Conservation (phyloP, 768 basidiomycete genomes). For the Pleurotus ostreatus region DNA sequence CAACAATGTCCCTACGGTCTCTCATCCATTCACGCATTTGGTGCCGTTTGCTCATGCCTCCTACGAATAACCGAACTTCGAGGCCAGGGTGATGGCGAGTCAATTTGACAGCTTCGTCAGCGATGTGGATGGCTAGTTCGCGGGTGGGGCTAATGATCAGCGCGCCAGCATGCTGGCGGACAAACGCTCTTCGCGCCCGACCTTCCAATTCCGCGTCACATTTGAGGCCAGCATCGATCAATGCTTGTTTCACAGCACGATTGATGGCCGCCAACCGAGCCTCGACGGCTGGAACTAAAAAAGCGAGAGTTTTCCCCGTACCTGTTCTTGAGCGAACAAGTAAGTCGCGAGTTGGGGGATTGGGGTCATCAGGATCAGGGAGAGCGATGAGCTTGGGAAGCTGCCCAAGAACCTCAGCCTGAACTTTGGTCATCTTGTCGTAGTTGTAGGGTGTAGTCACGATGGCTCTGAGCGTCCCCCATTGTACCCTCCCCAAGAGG, state of each 20-base stretch:
- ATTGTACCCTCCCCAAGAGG: conserved; percentile 34
- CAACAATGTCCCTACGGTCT: conserved; percentile 74
- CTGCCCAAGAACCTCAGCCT: conserved; percentile 70
- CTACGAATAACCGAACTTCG: conserved; percentile 71
- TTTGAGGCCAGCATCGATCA: conserved; percentile 37
- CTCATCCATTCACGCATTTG: conserved; percentile 69
- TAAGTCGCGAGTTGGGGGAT: conserved; percentile 51
- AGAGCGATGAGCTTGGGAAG: conserved; percentile 67
- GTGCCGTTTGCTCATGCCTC: conserved; percentile 60
- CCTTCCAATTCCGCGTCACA: conserved; percentile 24
- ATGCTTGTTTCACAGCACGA: conserved; percentile 33
- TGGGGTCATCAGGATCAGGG: conserved; percentile 29
- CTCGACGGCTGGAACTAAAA: conserved; percentile 87
- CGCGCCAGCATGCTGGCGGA: conserved; percentile 53
- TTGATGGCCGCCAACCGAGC: conserved; percentile 62
- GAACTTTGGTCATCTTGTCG: conserved; percentile 75
- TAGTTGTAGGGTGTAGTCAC: conserved; percentile 66
- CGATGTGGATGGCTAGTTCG: conserved; percentile 87
- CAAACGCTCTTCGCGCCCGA: conserved; percentile 31
- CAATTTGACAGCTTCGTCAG: conserved; percentile 71
- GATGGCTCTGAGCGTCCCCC: conserved; percentile 52
- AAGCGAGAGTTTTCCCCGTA: conserved; percentile 86
- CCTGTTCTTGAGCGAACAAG: conserved; percentile 87
- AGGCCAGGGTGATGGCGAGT: conserved; percentile 57
- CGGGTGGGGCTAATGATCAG: conserved; percentile 88